Evolutionary conservation across 371 early-diverging fungal genomes (phyloP).

Genomic region (Apophysomyces ossiformis): DNA sequence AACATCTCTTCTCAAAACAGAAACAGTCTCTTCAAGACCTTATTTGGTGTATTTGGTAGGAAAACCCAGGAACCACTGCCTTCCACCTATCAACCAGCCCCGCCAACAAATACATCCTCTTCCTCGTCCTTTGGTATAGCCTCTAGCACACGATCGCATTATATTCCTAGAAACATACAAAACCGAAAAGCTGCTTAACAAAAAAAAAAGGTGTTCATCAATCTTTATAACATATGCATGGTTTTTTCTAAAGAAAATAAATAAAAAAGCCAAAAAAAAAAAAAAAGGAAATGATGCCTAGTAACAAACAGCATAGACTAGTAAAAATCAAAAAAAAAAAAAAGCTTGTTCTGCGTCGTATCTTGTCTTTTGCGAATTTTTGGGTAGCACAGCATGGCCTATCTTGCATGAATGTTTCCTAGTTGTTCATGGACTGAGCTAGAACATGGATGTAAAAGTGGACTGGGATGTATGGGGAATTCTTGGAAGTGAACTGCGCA

Average conservation of each 20-base stretch:
- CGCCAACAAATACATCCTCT: conserved; percentile 9
- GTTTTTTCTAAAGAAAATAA: neutral
- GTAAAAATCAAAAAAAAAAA: no score
- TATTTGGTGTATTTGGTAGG: conserved; percentile 20
- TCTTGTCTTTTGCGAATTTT: no score
- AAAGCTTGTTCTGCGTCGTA: no score
- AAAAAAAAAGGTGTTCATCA: neutral
- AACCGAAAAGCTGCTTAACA: conserved; percentile 27
- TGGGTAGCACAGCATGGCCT: no score
- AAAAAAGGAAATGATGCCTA: no score
- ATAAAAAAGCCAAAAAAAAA: no score
- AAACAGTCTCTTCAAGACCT: conserved; percentile 24
- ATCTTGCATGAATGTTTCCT: no score
- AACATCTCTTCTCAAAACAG: conserved; percentile 25
- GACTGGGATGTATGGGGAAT: no score
- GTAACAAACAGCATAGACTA: no score
- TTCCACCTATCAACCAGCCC: neutral
- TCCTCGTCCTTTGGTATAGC: neutral
- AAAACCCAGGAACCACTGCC: conserved; percentile 13
- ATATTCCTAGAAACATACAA: conserved; percentile 7
- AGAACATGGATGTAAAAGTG: no score
- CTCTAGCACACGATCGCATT: neutral
- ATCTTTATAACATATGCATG: neutral
- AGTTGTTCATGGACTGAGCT: no score
- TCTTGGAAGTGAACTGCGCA: no score